Evolutionary conservation across 306 rosid genomes (phyloP).

Genomic region (Macrotyloma uniflorum): DNA sequence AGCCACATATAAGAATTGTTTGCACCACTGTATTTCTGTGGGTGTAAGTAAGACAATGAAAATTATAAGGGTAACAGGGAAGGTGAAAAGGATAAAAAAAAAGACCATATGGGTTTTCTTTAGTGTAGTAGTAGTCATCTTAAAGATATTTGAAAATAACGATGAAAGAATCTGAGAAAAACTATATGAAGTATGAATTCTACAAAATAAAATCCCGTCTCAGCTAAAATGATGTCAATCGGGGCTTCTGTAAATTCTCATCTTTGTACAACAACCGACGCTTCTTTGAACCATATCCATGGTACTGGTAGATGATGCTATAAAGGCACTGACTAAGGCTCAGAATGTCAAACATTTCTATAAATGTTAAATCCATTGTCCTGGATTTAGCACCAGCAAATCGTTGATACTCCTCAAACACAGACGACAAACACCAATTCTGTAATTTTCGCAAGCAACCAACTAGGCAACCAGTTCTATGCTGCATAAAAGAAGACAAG

Average conservation of each 20-base stretch:
- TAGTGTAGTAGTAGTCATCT: neutral
- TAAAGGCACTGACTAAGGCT: slow-evolving; percentile 83
- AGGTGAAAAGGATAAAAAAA: neutral
- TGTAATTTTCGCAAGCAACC: slow-evolving; percentile 92
- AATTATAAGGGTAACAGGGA: neutral
- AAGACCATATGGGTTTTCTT: neutral
- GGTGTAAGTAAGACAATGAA: slow-evolving; percentile 23
- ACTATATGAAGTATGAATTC: slow-evolving; percentile 21
- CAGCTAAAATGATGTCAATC: slow-evolving; percentile 51
- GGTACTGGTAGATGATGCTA: slow-evolving; percentile 93
- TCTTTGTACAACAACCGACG: slow-evolving; percentile 72
- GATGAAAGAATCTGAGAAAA: neutral
- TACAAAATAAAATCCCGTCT: slow-evolving; percentile 4
- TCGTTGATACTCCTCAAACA: slow-evolving; percentile 80
- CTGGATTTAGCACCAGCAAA: slow-evolving; percentile 84
- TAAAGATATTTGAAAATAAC: slow-evolving; percentile 24
- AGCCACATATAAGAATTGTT: neutral
- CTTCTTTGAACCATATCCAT: slow-evolving; percentile 83
- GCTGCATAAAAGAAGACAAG: slow-evolving; percentile 53
- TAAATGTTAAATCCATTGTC: slow-evolving; percentile 65
- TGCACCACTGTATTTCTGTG: slow-evolving; percentile 2
- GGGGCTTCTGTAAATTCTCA: slow-evolving; percentile 77
- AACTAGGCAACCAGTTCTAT: slow-evolving; percentile 87
- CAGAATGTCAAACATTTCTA: slow-evolving; percentile 62
- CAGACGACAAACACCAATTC: slow-evolving; percentile 91